phyloP scores from a whole-genome alignment of 2,329 filamentous ascomycete genomes.

The Verticillium alfalfae region DNA sequence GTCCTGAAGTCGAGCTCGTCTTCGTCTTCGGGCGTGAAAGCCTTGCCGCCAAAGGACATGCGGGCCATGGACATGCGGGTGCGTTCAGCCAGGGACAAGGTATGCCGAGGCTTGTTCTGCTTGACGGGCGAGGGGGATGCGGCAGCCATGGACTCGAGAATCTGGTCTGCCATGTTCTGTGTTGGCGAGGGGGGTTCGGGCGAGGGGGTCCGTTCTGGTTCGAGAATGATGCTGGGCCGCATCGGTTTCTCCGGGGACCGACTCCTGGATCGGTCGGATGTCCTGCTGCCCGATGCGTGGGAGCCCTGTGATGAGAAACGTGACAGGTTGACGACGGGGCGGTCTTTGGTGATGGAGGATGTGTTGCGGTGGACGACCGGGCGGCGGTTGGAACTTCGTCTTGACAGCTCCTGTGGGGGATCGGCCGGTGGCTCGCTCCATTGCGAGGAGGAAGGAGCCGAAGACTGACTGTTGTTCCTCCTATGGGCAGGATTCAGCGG shows the following conservation, averaged over 20 bases:
- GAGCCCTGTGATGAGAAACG: not conserved
- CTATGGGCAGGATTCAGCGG: not conserved
- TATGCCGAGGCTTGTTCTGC: conserved; percentile 40
- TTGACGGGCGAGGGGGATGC: conserved; percentile 54
- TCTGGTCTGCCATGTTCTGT: conserved; percentile 49
- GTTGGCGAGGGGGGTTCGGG: conserved; percentile 30
- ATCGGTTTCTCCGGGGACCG: conserved; percentile 5
- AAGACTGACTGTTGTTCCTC: not conserved
- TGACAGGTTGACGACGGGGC: not conserved
- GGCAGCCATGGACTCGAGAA: conserved; percentile 48
- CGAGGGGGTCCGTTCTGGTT: conserved; percentile 3
- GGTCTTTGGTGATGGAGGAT: not conserved
- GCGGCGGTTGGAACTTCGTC: not conserved
- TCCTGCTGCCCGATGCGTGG: not conserved
- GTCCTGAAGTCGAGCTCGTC: conserved; percentile 14
- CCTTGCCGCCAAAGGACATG: conserved; percentile 31
- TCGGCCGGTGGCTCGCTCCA: not conserved
- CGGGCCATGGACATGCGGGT: conserved; percentile 77
- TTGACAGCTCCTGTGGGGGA: not conserved
- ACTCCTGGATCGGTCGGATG: not conserved
- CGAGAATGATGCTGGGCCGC: conserved; percentile 1
- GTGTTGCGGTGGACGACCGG: not conserved
- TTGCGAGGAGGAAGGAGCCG: not conserved
- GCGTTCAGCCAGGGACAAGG: conserved; percentile 66
- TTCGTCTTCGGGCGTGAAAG: conserved; percentile 21